Conservation (phyloP, 441 rosid genomes). For the Croton laevigatus region DNA sequence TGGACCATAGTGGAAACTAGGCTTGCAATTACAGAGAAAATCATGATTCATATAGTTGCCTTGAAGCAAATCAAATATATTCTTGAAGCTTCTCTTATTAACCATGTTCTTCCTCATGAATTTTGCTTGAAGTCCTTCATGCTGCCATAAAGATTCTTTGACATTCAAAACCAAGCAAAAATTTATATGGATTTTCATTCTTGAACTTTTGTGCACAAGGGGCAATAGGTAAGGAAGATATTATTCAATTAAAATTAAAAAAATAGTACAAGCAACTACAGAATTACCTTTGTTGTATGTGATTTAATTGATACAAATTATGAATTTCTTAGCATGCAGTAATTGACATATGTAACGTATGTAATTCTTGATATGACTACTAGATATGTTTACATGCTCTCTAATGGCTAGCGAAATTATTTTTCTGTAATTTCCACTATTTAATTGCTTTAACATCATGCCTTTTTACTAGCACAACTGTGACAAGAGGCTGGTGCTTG, state of each 20-base stretch:
- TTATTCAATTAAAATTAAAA: neutral
- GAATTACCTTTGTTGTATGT: neutral
- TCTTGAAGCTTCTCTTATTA: no score
- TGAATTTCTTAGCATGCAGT: neutral
- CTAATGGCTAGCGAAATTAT: conserved; percentile 7
- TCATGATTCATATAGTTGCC: no score
- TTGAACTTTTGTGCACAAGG: neutral
- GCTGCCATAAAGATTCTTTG: neutral
- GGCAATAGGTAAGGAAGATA: conserved; percentile 8
- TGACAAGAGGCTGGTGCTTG: conserved; percentile 1
- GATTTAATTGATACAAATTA: conserved; percentile 1
- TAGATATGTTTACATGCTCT: neutral
- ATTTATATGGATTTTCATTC: neutral
- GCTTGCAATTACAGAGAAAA: neutral
- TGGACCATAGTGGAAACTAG: neutral
- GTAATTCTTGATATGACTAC: neutral
- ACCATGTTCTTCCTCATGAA: neutral
- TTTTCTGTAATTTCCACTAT: conserved; percentile 3
- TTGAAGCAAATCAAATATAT: no score
- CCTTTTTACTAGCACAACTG: neutral
- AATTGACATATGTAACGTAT: neutral
- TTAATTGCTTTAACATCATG: neutral
- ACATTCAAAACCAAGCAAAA: conserved; percentile 5
- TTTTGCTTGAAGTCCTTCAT: neutral
- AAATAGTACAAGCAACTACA: neutral